phyloP scores from a whole-genome alignment of 768 basidiomycete genomes.

The Podaxis sp. region DNA sequence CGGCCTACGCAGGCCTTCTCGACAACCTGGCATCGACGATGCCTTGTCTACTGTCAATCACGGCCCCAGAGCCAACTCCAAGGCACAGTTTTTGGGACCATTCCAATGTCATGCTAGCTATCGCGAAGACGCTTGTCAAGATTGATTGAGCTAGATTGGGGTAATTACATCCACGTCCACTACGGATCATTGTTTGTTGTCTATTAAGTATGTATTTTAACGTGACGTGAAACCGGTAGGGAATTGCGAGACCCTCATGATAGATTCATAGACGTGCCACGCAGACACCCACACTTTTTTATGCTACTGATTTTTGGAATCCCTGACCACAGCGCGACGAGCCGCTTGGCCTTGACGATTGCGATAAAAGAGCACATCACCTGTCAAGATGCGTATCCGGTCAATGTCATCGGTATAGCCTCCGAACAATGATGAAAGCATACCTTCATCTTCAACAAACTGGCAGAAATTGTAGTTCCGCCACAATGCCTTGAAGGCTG shows the following conservation, averaged over 20 bases:
- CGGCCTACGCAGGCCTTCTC: neutral
- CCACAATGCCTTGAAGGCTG: conserved; percentile 49
- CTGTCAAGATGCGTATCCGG: conserved; percentile 20
- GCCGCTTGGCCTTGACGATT: conserved; percentile 39
- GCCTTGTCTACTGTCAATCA: neutral
- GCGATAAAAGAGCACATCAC: conserved; percentile 46
- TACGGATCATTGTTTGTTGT: conserved; percentile 2
- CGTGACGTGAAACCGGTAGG: neutral
- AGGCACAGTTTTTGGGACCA: neutral
- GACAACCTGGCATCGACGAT: neutral
- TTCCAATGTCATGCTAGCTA: neutral
- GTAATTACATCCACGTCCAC: neutral
- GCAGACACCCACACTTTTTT: too few species aligned
- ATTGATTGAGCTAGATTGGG: neutral
- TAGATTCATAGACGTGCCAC: neutral
- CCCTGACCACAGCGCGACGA: conserved; percentile 30
- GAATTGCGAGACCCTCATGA: neutral
- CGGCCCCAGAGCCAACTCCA: neutral
- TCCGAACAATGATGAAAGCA: conserved; percentile 5
- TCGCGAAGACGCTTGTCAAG: neutral
- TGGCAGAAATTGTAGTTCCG: conserved; percentile 55
- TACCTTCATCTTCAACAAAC: conserved; percentile 58
- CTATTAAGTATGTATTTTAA: too few species aligned
- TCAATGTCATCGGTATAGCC: neutral
- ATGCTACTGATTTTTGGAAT: neutral